These are phyloP conservation scores for Myochromella boudieri DNA, from an alignment of 768 basidiomycete species.

Conservation along the genomic window DNA sequence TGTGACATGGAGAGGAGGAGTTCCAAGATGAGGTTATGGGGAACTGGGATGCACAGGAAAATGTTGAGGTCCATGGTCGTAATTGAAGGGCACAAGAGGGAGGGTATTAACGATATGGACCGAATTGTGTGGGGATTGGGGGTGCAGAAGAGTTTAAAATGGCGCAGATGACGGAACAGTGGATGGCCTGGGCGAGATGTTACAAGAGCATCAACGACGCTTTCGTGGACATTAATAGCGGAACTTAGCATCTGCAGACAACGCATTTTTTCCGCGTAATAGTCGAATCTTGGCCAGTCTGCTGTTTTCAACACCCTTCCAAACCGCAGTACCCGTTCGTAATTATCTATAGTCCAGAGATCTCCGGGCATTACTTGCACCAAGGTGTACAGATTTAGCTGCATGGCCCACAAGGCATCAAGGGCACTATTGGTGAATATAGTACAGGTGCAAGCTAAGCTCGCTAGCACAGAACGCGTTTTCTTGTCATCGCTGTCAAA, in stretches of 20 bases:
- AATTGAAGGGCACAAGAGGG: not conserved
- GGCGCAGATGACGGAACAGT: not conserved
- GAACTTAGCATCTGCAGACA: not conserved
- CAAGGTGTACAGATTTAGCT: not conserved
- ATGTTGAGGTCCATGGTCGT: not conserved
- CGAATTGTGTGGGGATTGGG: not conserved
- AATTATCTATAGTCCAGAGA: not conserved
- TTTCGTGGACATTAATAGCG: not conserved
- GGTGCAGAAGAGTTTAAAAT: too few species aligned
- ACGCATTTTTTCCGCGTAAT: not conserved
- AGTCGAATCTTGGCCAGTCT: not conserved
- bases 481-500: too few species aligned
- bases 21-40: not conserved
- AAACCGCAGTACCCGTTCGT: not conserved
- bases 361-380: not conserved
- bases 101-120: not conserved
- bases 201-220: not conserved
- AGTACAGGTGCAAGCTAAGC: too few species aligned
- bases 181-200: not conserved
- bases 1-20: not conserved
- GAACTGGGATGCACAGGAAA: not conserved
- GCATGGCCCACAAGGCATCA: not conserved
- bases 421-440: not conserved
- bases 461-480: too few species aligned
- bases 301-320: not conserved